Percentiles rank a stretch among this genome's conserved stretches.
These are phyloP conservation scores for Diaporthe destruens DNA, from an alignment of 2,329 filamentous ascomycete genomes.

Conservation along the genomic window DNA sequence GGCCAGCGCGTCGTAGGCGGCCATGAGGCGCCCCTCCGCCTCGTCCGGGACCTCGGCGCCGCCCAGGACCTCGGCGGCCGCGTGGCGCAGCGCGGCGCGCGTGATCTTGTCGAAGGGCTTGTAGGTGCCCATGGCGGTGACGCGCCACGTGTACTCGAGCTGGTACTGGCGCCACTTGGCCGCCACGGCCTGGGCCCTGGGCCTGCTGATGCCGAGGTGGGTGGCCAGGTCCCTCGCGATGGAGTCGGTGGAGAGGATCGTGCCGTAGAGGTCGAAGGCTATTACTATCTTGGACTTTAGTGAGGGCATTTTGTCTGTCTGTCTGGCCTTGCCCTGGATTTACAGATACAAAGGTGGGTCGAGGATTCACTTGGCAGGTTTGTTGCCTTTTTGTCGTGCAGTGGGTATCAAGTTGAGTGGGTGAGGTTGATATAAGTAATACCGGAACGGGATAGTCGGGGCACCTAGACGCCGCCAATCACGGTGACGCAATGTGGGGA, in stretches of 20 bases:
- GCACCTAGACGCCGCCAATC: constrained; percentile 14
- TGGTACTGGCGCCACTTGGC: constrained; percentile 76
- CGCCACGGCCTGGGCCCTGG: constrained; percentile 67
- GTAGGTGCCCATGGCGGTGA: constrained; percentile 77
- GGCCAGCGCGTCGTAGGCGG: constrained; percentile 60
- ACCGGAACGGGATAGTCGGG: constrained; percentile 27
- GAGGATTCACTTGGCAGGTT: background rate
- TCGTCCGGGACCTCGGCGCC: constrained; percentile 52
- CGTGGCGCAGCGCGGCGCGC: constrained; percentile 23
- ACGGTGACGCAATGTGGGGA: constrained; percentile 40
- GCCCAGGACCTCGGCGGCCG: constrained; percentile 55
- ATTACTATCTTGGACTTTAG: constrained; percentile 59
- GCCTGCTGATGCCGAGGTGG: constrained; percentile 65
- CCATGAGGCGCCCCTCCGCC: constrained; percentile 37
- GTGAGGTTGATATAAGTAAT: background rate
- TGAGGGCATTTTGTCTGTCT: constrained; percentile 45
- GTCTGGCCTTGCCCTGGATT: constrained; percentile 39
- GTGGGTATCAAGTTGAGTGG: background rate
- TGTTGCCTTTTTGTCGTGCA: background rate
- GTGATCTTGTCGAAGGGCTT: constrained; percentile 44
- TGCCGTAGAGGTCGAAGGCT: constrained; percentile 83
- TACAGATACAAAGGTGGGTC: background rate
- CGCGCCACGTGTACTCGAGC: constrained; percentile 82
- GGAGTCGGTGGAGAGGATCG: constrained; percentile 77
- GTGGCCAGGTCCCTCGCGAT: constrained; percentile 71